Evolutionary conservation across 202 grass and related monocot species (phyloP).

Genomic region (Elaeis oleifera): DNA sequence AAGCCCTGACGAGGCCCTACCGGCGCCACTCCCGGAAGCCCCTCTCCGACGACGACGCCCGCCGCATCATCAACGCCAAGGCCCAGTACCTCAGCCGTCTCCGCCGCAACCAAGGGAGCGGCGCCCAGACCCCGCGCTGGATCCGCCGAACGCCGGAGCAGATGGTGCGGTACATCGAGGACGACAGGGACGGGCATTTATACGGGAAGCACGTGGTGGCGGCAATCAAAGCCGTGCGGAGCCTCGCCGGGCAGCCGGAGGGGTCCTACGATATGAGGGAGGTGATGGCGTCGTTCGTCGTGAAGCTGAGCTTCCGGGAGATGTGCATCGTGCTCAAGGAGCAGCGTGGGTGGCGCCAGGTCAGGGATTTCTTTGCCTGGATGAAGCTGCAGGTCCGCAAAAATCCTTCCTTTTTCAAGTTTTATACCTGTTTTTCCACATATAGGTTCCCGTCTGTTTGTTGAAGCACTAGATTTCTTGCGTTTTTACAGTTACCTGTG

Average conservation of each 20-base stretch:
- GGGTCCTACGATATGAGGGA: constrained; percentile 48
- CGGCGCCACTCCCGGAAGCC: constrained; percentile 31
- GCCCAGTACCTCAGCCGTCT: constrained; percentile 57
- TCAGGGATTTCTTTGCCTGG: constrained; percentile 82
- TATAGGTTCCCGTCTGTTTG: neutral
- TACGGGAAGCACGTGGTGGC: constrained; percentile 72
- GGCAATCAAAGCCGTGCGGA: constrained; percentile 53
- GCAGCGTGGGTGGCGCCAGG: constrained; percentile 72
- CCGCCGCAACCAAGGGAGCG: constrained; percentile 60
- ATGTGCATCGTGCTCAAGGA: constrained; percentile 86
- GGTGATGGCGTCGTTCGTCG: constrained; percentile 67
- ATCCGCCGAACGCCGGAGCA: constrained; percentile 68
- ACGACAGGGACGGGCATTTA: constrained; percentile 66
- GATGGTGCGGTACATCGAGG: constrained; percentile 74
- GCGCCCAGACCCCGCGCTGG: constrained; percentile 66
- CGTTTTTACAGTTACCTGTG: too few species aligned
- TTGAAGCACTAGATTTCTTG: too few species aligned
- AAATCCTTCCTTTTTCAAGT: neutral
- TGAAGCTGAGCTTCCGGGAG: constrained; percentile 83
- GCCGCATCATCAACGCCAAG: constrained; percentile 48
- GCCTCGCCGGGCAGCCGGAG: constrained; percentile 34
- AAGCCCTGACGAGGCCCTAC: constrained; percentile 31
- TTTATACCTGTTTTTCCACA: neutral
- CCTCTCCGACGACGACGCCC: constrained; percentile 35
- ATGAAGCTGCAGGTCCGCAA: constrained; percentile 73